Evolutionary conservation across 169 alveolate genomes (phyloP), one percentile per base, ranked within the genome.

Genomic region (Plasmodium gallinaceum): DNA sequence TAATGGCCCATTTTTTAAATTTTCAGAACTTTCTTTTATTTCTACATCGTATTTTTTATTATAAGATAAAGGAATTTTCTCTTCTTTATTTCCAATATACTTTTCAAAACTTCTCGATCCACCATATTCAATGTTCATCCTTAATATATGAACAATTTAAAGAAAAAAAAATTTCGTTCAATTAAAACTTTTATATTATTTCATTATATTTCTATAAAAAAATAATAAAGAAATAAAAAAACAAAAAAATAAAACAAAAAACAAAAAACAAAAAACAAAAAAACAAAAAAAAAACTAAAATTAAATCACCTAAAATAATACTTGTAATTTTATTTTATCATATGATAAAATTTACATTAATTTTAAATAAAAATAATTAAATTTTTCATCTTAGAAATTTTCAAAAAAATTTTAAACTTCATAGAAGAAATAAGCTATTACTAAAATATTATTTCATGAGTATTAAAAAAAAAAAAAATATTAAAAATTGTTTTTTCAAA

Each of bases 91-190:
- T 24, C 71, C 10, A 60, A 80, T 51, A 71, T 80, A 80, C 18
- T 14, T 45, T 37, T 26, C 39, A 43, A 80, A 58, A 54, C 70
- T 54, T 58, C 83, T 26, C 14, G 68, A 10, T 10, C 83, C 80
- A 7, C 90, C 90, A 80, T 80, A 80, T 57, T 80, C 90, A 20
- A 66, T 14, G 24, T 80, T 73, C 90, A 80, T 80, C 65, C 48
- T 75, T 12, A 37, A 65, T 12, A 54, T 39, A 74, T 22, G 58
- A 16, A 64, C 74, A 74, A 24, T 54, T 52, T 73, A 37, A 18
- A 22, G 16, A 18, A 22, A 3, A 71, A 71, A 71, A 71, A 66
- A 37, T 5, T 10, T 42, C 45, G 61, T 66, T 9, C 0, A 45
- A 68, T 64, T 45, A 7, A 45, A 14, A 37, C 14, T n/a, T 24